Evolutionary conservation across 2,329 filamentous ascomycete species (phyloP).

Genomic region (Chlorencoelia australis): DNA sequence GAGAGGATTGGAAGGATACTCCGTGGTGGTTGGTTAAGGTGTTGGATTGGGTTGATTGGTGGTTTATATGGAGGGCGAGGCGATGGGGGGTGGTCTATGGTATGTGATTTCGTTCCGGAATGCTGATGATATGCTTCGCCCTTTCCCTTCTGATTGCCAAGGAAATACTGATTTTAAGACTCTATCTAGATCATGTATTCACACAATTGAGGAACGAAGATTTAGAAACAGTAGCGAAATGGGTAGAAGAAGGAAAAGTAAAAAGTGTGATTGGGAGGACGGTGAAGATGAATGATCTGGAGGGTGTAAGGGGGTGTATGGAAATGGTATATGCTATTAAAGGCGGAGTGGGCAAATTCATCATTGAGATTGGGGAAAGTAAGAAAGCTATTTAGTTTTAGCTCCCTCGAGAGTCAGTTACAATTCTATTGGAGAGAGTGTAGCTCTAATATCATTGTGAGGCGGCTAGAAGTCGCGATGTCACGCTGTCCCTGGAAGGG

Average conservation of each 20-base stretch:
- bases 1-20: too few species aligned
- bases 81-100: conserved; percentile 6
- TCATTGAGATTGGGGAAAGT: too few species aligned
- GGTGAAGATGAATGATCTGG: conserved; percentile 26
- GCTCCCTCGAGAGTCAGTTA: too few species aligned
- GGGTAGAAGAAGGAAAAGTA: conserved; percentile 23
- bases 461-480: too few species aligned
- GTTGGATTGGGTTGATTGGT: conserved; percentile 27
- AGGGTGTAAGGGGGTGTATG: conserved; percentile 28
- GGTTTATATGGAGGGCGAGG: conserved; percentile 16
- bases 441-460: too few species aligned
- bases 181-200: not conserved
- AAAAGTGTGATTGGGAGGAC: conserved; percentile 26
- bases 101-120: too few species aligned
- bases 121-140: too few species aligned
- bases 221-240: conserved; percentile 16
- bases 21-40: conserved; percentile 7
- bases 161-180: too few species aligned
- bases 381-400: too few species aligned
- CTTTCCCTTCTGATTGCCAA: too few species aligned
- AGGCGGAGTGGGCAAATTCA: conserved; percentile 32
- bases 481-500: too few species aligned
- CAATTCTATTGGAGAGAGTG: too few species aligned
- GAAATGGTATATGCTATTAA: conserved; percentile 27
- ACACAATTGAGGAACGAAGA: not conserved